Evolutionary conservation across 805 yeast species (phyloP), one percentile per base, ranked within the genome.

Genomic region (Suhomyces emberorum): DNA sequence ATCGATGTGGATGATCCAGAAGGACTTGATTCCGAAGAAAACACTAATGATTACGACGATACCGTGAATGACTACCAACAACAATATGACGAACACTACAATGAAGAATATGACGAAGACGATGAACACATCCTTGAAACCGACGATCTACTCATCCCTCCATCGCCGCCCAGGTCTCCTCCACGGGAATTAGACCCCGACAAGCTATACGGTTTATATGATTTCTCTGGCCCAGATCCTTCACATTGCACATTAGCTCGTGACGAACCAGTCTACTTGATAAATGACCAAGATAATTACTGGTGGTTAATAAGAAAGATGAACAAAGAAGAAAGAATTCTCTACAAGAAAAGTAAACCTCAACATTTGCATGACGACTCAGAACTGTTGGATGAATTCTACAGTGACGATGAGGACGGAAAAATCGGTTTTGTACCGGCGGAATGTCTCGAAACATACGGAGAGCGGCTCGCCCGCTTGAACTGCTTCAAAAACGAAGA

Each of bases 351-450:
- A 28, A 15, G 19, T 40, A 37, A 20, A 7, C 18, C 34, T 32
- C 28, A 37, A 49, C 22, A 20, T 9, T 9, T 20, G 9, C n/a
- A n/a, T n/a, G n/a, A n/a, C n/a, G n/a, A n/a, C n/a, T 19, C 14
- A 22, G 32, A 31, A 19, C 43, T 42, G 28, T 35, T 43, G 36
- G 39, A 22, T 15, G 41, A 32, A 16, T 35, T 46, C 4, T 32
- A 32, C 4, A 31, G 46, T 17, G 63, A 61, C 19, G 63, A 55
- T n/a, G 72, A 67, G 69, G 84, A 80, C 54, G 81, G 81, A 3
- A 74, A 79, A 47, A 79, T 91, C 35, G 98, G 98, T 1, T 93
- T 89, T 66, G 95, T 95, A 2, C 98, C 98, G 1, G 98, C 97
- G 1, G 98, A 93, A 57, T 79, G 93, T 39, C 65, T 93, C 24